A percentile compares a stretch with the other conserved stretches of the same genome.
Conservation (phyloP, 2,329 filamentous ascomycete species). For the Dothideomycetes sp. region DNA sequence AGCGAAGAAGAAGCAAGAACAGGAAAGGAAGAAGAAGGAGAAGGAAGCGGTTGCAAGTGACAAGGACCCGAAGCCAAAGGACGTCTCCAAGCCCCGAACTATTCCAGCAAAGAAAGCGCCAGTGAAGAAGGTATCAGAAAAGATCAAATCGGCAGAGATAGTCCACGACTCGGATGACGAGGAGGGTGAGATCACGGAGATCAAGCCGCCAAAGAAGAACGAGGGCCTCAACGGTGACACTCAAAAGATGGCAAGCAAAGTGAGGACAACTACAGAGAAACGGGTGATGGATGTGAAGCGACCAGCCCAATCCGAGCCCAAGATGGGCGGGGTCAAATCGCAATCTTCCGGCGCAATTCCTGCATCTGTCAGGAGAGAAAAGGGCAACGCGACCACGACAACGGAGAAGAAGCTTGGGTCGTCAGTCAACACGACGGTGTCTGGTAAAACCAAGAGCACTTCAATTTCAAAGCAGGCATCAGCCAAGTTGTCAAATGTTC, state of each 20-base stretch:
- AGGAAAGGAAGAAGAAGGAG: constrained; percentile 33
- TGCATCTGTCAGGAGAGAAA: background rate
- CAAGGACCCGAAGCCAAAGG: constrained; percentile 20
- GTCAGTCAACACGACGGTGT: background rate
- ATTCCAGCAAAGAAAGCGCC: constrained; percentile 14
- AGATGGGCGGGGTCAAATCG: too few species aligned
- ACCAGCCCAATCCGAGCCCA: too few species aligned
- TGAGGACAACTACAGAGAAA: too few species aligned
- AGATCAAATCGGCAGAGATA: constrained; percentile 43
- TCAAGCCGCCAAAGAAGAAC: constrained; percentile 14
- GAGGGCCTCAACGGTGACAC: background rate
- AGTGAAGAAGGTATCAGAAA: constrained; percentile 22
- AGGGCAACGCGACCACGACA: background rate
- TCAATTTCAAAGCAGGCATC: constrained; percentile 6
- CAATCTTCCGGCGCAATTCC: too few species aligned
- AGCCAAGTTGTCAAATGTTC: constrained; percentile 9
- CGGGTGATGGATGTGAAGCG: too few species aligned
- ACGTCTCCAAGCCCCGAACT: background rate
- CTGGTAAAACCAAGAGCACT: background rate
- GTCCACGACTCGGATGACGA: constrained; percentile 40
- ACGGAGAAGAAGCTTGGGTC: background rate
- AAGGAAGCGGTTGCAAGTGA: constrained; percentile 22
- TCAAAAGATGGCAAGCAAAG: too few species aligned
- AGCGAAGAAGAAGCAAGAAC: constrained; percentile 31
- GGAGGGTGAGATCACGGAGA: constrained; percentile 14